phyloP scores from a whole-genome alignment of 495 filamentous ascomycete species.

The Lindgomyces ingoldianus region DNA sequence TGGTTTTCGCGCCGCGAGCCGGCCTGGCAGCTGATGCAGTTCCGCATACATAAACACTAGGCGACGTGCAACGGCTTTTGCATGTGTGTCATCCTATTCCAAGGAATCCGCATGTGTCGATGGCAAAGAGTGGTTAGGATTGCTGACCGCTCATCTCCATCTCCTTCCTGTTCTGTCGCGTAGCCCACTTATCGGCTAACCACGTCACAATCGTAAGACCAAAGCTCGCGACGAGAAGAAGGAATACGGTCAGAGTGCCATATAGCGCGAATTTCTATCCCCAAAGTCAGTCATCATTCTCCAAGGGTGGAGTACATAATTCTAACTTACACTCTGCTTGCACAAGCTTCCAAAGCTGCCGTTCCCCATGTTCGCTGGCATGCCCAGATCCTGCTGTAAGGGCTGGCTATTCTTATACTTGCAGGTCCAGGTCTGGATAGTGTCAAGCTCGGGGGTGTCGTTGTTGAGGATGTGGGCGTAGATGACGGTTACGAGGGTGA shows the following conservation, averaged over 20 bases:
- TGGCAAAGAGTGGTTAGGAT: too few species aligned
- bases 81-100: too few species aligned
- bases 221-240: constrained; percentile 14
- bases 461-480: constrained; percentile 43
- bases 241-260: constrained; percentile 32
- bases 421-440: constrained; percentile 42
- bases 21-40: too few species aligned
- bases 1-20: too few species aligned
- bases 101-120: too few species aligned
- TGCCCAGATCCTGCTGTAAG: constrained; percentile 15
- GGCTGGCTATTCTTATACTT: constrained; percentile 29
- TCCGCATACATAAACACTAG: too few species aligned
- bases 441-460: constrained; percentile 39
- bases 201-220: constrained; percentile 28
- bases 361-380: constrained; percentile 30
- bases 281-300: background rate
- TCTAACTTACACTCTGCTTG: constrained; percentile 25
- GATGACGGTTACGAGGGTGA: constrained; percentile 39
- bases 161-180: constrained; percentile 23
- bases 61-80: too few species aligned
- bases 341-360: constrained; percentile 27
- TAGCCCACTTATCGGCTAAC: constrained; percentile 37
- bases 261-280: constrained; percentile 36
- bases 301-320: background rate
- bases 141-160: constrained; percentile 22